A percentile compares a stretch with the other conserved stretches of the same genome.
phyloP scores from a whole-genome alignment of 176 grass and related monocot species.

The Zoysia pacifica region DNA sequence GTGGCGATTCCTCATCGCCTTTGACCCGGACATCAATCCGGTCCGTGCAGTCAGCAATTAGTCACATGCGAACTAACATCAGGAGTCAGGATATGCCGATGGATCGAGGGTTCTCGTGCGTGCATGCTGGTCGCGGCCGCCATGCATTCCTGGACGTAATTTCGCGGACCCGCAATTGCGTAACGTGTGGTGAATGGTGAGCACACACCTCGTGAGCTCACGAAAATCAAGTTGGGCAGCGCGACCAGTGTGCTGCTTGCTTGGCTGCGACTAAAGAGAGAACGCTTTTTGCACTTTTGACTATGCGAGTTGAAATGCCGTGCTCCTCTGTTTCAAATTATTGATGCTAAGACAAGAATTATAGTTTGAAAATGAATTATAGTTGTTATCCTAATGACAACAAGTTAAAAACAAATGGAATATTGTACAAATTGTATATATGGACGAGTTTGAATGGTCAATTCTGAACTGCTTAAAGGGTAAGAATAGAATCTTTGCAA shows the following conservation, averaged over 20 bases:
- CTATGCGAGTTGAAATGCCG: neutral
- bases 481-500: neutral
- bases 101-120: conserved; percentile 1
- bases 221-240: neutral
- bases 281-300: conserved; percentile 3
- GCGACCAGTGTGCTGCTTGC: neutral
- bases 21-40: conserved; percentile 35
- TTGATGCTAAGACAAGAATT: too few relatives aligned
- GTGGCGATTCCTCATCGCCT: neutral
- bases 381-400: too few relatives aligned
- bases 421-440: neutral
- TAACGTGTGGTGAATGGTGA: neutral
- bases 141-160: too few relatives aligned
- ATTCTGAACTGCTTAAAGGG: neutral
- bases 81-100: neutral
- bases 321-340: too few relatives aligned
- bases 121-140: neutral
- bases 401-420: too few relatives aligned
- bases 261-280: neutral
- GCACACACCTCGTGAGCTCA: neutral
- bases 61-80: too few relatives aligned
- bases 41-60: conserved; percentile 10
- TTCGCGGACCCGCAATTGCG: neutral
- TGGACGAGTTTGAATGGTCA: neutral
- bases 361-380: too few relatives aligned